A percentile compares a stretch with the other conserved stretches of the same genome.
Evolutionary conservation across 140 eudicot species (phyloP).

Genomic region (Flaveria floridana): DNA sequence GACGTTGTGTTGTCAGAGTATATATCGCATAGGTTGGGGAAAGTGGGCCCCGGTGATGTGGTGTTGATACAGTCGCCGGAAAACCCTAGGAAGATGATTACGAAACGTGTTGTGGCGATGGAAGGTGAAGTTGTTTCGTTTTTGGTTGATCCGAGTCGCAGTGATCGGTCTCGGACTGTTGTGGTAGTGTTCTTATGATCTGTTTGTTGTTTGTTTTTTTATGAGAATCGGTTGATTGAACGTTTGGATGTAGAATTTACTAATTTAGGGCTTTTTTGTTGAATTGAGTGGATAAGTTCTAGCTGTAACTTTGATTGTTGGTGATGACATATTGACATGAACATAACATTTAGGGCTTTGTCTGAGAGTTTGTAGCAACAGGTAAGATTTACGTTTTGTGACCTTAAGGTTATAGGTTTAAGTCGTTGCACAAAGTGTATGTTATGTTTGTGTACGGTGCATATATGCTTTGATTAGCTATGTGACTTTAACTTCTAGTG

Average conservation of each 20-base stretch:
- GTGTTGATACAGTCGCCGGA: conserved; percentile 69
- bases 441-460: no score
- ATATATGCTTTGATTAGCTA: no score
- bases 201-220: neutral
- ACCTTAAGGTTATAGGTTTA: no score
- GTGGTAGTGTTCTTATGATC: conserved; percentile 40
- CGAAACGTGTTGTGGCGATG: conserved; percentile 82
- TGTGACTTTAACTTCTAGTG: no score
- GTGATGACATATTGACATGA: neutral
- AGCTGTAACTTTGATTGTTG: conserved; percentile 16
- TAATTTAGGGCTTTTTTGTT: neutral
- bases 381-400: no score
- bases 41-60: conserved; percentile 70
- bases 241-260: neutral
- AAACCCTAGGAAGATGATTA: conserved; percentile 68
- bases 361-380: neutral
- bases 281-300: neutral
- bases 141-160: conserved; percentile 45
- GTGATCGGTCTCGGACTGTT: conserved; percentile 43
- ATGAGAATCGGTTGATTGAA: neutral
- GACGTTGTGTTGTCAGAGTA: conserved; percentile 69
- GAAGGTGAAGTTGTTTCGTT: conserved; percentile 72
- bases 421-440: no score
- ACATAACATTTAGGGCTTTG: conserved; percentile 13
- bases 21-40: conserved; percentile 59